Evolutionary conservation across 192 early-diverging fungal genomes (phyloP).

Genomic region (Chytriomyces sp.): DNA sequence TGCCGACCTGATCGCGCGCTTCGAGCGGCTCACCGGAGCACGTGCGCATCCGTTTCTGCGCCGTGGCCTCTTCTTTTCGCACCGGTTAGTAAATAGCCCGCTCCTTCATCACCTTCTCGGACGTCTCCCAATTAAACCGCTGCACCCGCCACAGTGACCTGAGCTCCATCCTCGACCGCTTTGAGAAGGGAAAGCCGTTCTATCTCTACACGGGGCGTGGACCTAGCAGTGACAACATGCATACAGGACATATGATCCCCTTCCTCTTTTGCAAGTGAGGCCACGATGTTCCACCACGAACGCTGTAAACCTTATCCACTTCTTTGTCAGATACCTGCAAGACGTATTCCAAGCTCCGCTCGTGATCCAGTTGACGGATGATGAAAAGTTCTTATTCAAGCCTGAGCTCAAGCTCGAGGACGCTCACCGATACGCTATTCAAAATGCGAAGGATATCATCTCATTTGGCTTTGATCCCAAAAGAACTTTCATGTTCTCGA

Average conservation of each 20-base stretch:
- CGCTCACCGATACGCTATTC: constrained; percentile 67
- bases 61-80: constrained; percentile 93
- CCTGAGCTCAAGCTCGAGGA: constrained; percentile 82
- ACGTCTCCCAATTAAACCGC: not conserved
- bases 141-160: constrained; percentile 62
- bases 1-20: constrained; percentile 70
- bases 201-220: constrained; percentile 98
- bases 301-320: not conserved
- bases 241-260: constrained; percentile 95
- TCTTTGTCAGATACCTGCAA: constrained; percentile 77
- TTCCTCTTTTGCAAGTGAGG: constrained; percentile 93
- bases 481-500: constrained; percentile 96
- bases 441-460: constrained; percentile 93
- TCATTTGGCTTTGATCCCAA: constrained; percentile 92
- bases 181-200: constrained; percentile 96
- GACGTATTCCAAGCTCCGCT: constrained; percentile 93
- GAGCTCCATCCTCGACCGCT: constrained; percentile 78
- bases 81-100: constrained; percentile 67
- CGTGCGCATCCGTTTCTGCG: constrained; percentile 81
- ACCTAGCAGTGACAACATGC: constrained; percentile 89
- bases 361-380: constrained; percentile 97
- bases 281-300: not conserved
- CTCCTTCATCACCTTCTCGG: not conserved
- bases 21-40: constrained; percentile 83
- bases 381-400: constrained; percentile 99